Base-by-base conservation (phyloP, 2,329 filamentous ascomycete genomes). In the Sporothrix variecibatus region DNA sequence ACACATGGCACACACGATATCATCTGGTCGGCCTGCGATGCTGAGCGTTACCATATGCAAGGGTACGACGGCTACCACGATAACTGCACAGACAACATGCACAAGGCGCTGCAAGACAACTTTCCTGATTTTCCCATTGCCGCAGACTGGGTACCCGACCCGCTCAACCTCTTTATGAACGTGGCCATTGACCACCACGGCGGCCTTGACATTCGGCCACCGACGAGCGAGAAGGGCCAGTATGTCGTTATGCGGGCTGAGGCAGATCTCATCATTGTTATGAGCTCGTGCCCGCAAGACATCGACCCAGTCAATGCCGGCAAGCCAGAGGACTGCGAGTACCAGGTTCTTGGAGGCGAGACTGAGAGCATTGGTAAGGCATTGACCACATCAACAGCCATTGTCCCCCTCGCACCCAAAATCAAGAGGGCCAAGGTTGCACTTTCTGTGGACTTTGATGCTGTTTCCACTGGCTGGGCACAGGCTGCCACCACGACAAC, bases 381-480 rank as follows among this genome's bases (percentile, higher is more conserved):
- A 26, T 12, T 26, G 26, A 20, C 26, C 15, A 8, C 56, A 34
- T 8, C 28, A 1, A 6, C 58, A 6, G 20, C 28, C 20, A 46
- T 12, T 2, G 40, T 65, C 23, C 1, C 34, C 17, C 8, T 5
- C 31, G 17, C 46, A 2, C 38, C 28, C 20, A 31, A 15, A 31
- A 67, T 51, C 53, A 62, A 20, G 46, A 62, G 17, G 20, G 72
- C 80, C 71, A 78, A 79, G 68, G 72, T 81, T 11, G 78, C 78
- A n/a, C 73, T 80, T 17, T 81, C 78, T 9, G 78, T 83, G 38
- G 87, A 89, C 78, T 88, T 88, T 76, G 87, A 89, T 74, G 87
- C 87, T 17, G 82, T 88, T 4, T 86, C 85, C 84, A 85, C 73
- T 88, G 85, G 85, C 81, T 88, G 3, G 87, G 87, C 28, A 87